phyloP scores from a whole-genome alignment of 2,329 filamentous ascomycete genomes.

The Curvularia sp. region DNA sequence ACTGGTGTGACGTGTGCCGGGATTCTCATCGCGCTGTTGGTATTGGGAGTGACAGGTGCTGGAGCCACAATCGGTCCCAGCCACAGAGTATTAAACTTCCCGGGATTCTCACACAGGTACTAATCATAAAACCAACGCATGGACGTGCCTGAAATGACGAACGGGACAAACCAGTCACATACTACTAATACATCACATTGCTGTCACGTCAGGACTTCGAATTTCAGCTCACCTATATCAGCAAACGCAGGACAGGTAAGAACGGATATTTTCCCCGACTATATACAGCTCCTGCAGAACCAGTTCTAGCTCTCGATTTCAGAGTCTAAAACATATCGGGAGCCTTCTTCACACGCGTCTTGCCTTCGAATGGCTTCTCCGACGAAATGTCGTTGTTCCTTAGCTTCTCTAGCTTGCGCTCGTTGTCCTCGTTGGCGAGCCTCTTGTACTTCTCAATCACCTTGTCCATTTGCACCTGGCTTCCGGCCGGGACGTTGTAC shows the following conservation, averaged over 20 bases:
- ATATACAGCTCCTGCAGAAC: constrained; percentile 24
- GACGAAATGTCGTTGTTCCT: constrained; percentile 43
- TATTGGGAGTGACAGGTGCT: neutral
- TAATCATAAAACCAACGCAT: neutral
- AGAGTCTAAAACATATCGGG: constrained; percentile 24
- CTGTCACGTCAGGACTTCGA: neutral
- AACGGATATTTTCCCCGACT: constrained; percentile 29
- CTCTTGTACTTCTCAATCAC: constrained; percentile 70
- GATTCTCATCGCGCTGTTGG: neutral
- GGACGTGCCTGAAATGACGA: neutral
- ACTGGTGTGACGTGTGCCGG: neutral
- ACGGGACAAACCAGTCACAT: neutral
- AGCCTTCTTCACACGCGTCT: constrained; percentile 32
- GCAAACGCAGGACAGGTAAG: neutral
- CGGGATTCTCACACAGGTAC: neutral
- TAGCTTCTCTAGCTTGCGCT: constrained; percentile 59
- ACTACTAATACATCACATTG: neutral
- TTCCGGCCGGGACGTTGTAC: constrained; percentile 69
- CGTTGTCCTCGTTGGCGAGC: constrained; percentile 63
- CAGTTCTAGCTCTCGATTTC: neutral
- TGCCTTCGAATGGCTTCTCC: constrained; percentile 43
- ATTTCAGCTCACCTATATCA: neutral
- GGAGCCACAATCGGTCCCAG: neutral
- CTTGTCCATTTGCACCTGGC: constrained; percentile 64
- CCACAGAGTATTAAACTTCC: neutral